Evolutionary conservation across 2,329 filamentous ascomycete species (phyloP).

Genomic region (Ceratocystis colombiana): DNA sequence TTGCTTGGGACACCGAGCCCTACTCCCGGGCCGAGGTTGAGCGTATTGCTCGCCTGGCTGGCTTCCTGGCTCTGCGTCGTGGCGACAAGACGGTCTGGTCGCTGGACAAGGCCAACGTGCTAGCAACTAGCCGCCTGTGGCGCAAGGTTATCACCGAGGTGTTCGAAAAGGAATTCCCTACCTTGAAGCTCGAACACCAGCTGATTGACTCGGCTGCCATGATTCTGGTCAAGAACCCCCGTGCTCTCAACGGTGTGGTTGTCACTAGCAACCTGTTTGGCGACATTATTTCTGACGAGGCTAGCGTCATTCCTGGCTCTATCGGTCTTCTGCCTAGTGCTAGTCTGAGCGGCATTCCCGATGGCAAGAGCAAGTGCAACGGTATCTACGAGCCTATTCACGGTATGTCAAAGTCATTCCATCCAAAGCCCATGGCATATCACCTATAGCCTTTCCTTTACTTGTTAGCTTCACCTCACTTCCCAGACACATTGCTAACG

Average conservation of each 20-base stretch:
- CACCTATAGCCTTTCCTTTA: not conserved
- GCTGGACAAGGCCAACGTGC: slow-evolving; percentile 92
- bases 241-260: slow-evolving; percentile 76
- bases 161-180: slow-evolving; percentile 80
- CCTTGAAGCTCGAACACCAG: slow-evolving; percentile 74
- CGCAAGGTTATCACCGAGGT: slow-evolving; percentile 75
- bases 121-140: slow-evolving; percentile 85
- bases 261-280: slow-evolving; percentile 92
- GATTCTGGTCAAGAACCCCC: slow-evolving; percentile 92
- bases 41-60: slow-evolving; percentile 73
- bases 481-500: not conserved
- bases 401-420: slow-evolving; percentile 43
- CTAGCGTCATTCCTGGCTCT: slow-evolving; percentile 83
- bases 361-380: slow-evolving; percentile 74
- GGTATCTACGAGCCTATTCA: slow-evolving; percentile 98
- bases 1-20: slow-evolving; percentile 73
- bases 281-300: slow-evolving; percentile 93
- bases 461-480: too few species aligned
- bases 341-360: slow-evolving; percentile 74
- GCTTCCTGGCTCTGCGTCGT: slow-evolving; percentile 65
- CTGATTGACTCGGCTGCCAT: slow-evolving; percentile 95
- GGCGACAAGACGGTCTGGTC: slow-evolving; percentile 63
- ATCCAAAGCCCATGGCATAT: not conserved
- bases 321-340: slow-evolving; percentile 83
- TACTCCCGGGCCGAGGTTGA: slow-evolving; percentile 81